Percentiles rank a stretch among this genome's conserved stretches.
phyloP scores from a whole-genome alignment of 768 basidiomycete species.

The Suillus lakei region DNA sequence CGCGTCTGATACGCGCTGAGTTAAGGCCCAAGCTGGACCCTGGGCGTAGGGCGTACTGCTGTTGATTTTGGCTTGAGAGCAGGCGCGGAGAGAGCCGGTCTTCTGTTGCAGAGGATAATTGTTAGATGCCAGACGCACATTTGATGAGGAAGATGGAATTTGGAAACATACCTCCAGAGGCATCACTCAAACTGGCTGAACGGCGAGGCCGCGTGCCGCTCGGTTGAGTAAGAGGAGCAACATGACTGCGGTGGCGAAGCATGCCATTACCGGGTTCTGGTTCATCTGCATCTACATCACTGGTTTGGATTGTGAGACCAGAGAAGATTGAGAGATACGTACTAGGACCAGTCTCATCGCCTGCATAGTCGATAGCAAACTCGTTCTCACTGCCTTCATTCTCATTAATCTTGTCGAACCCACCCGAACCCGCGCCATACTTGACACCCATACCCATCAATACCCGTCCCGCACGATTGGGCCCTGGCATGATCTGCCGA shows the following conservation, averaged over 20 bases:
- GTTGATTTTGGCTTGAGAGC: slow-evolving; percentile 23
- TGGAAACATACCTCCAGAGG: slow-evolving; percentile 36
- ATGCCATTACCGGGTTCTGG: slow-evolving; percentile 28
- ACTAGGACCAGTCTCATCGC: slow-evolving; percentile 50
- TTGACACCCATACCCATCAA: slow-evolving; percentile 49
- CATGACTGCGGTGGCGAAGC: slow-evolving; percentile 33
- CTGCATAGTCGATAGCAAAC: slow-evolving; percentile 31
- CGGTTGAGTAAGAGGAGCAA: slow-evolving; percentile 38
- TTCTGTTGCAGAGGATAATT: slow-evolving; percentile 24
- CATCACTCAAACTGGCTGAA: slow-evolving; percentile 81
- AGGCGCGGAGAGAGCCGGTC: slow-evolving; percentile 32
- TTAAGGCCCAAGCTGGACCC: slow-evolving; percentile 49
- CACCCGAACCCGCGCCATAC: slow-evolving; percentile 32
- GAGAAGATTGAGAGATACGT: slow-evolving; percentile 17
- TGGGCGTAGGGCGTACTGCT: slow-evolving; percentile 38
- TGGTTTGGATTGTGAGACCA: slow-evolving; percentile 25
- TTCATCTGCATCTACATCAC: slow-evolving; percentile 36
- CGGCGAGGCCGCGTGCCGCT: slow-evolving; percentile 63
- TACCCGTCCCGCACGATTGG: slow-evolving; percentile 53
- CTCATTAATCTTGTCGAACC: slow-evolving; percentile 56
- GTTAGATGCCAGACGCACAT: slow-evolving; percentile 29
- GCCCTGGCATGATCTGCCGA: slow-evolving; percentile 49
- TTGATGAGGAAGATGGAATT: neutral
- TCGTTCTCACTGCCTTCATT: slow-evolving; percentile 47
- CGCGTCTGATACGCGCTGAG: slow-evolving; percentile 42